Base-by-base conservation (phyloP, 1,284 basidiomycete species). In the Sporisorium scitamineum region DNA sequence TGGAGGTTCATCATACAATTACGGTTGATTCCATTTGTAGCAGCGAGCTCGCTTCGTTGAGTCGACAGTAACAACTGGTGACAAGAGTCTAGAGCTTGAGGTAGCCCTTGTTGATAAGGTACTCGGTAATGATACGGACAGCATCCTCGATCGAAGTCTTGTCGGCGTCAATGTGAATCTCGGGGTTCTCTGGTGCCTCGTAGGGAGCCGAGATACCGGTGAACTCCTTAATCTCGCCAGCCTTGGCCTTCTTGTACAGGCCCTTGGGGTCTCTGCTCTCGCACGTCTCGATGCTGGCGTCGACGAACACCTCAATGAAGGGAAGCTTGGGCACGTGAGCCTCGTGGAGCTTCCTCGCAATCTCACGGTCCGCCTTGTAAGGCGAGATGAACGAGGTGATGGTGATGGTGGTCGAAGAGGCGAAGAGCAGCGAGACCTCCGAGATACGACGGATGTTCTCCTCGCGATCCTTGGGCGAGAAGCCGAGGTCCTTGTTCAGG, bases 331-430 rank as follows among this genome's bases (percentile, higher is more conserved):
- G 90, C 52, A 90, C 88, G 42, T 86, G 84, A 41, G 79, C 72
- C 8, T 68, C 70, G 87, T 99, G 96, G 44, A 99, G 89, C 75
- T 91, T 88, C 58, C 97, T 91, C 27, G 94, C 97, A 66, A 93
- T 86, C 20, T 91, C 89, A 52, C 96, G 91, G 88, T 99, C 97
- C 5, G 91, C 90, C 52, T 90, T 90, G 84, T 87, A 98, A n/a
- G 97, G 97, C 8, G 95, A 97, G 87, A 99, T 99, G 88, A 99
- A 99, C 29, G 96, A 95, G 9, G 97, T 97, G 84, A 97, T 89
- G 24, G 93, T 89, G 79, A 97, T 89, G 75, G 92, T 92, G 44
- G 90, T 91, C 3, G 95, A 91, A 79, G 95, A 93, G 16, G 95
- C 91, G 86, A 99, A 97, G 42, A 99, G 89, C 84, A 94, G 94